Base-by-base conservation (phyloP, 495 filamentous ascomycete genomes). In the Durotheca rogersii region DNA sequence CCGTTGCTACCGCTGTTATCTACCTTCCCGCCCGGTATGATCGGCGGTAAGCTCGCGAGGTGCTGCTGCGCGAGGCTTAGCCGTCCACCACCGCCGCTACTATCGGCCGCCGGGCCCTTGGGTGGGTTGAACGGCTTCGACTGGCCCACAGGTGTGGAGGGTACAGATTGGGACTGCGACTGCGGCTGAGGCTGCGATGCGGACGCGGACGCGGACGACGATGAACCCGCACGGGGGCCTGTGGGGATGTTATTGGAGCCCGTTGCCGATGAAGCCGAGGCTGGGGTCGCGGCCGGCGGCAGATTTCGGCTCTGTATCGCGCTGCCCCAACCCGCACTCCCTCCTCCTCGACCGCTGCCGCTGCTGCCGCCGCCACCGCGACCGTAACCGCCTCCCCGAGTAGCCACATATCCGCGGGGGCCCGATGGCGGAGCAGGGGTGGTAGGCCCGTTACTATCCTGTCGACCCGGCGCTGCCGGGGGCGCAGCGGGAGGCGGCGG, bases 91-190 rank as follows among this genome's bases (percentile, higher is more conserved):
- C 67, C 65, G 1, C 70, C 67, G 6, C 41, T 52, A 29, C 46
- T 62, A 36, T 69, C 65, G 1, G 72, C 67, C 0, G 74, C 66
- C 0, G 74, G 74, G 4, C 73, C 74, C 2, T 74, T 78, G 16
- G 74, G 74, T 0, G 74, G 74, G 37, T 78, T 78, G 51, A 78
- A 78, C 0, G 71, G 68, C 18, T 71, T 72, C 17, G 65, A 49
- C n/a, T 60, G 57, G 19, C 60, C 53, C 14, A 60, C 25, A 0
- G 66, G 55, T 4, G 63, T 58, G 21, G 58, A 55, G n/a, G 58
- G 53, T 17, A 59, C 47, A 0, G 59, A 59, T 20, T 62, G 56
- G n/a, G n/a, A n/a, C n/a, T n/a, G n/a, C n/a, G n/a, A n/a, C n/a
- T n/a, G n/a, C n/a, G n/a, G n/a, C n/a, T n/a, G n/a, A n/a, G n/a